Evolutionary conservation across 345 rosid species (phyloP), one percentile per base, ranked within the genome.

Genomic region (Aurinia saxatilis): DNA sequence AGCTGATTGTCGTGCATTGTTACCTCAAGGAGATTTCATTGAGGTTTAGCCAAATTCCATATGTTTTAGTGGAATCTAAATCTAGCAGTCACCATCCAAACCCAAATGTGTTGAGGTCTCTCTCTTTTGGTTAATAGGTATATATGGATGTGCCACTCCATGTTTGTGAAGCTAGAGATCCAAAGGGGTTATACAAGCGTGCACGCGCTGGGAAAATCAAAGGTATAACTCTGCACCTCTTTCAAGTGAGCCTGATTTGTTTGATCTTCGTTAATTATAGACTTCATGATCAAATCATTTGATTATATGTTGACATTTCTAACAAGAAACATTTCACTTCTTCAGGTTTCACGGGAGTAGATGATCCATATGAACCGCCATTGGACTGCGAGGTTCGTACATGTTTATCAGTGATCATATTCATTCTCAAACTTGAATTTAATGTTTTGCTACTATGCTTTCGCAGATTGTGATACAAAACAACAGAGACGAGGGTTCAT

Each of bases 131-230:
- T 60, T 54, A 47, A 12, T 67, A 82, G 91, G 87, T 87, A 11
- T 84, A 77, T 63, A 75, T 87, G 88, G 79, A 87, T 65, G 87
- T 80, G 54, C 87, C 95, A n/a, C 88, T 84, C 48, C 57, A 75
- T 8, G 75, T 82, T 68, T 87, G 91, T 44, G 95, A 87, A 79
- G 71, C 75, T 19, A 82, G 91, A 72, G 91, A 87, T 39, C 87
- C 95, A 25, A 87, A 87, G 72, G 91, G 91, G 51, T 67, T 87
- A 15, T 87, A 87, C 83, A 84, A 81, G 72, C 87, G 78, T 68
- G 95, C 91, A 31, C 80, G 95, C 30, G 85, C 91, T 5, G 95
- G 95, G 52, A 78, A 81, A 71, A 82, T 87, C 67, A 82, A 80
- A 77, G 87, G 95, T 82, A 73, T 2, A 29, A 2, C 49, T 25